Evolutionary conservation across 768 basidiomycete species (phyloP).

Genomic region (Pisolithus tinctorius): DNA sequence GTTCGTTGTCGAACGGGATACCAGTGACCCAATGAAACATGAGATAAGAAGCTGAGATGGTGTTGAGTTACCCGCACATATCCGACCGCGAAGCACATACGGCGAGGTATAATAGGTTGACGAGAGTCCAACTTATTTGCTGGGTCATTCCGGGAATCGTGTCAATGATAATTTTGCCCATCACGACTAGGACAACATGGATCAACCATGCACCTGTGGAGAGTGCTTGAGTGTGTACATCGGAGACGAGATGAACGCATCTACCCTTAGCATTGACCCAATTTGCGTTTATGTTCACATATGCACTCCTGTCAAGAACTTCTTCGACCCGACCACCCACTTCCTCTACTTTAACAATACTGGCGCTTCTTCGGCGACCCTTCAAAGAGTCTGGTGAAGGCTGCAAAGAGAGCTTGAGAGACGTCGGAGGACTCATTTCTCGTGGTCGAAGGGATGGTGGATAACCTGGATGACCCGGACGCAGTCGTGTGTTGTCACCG

Average conservation of each 20-base stretch:
- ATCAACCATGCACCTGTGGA: conserved; percentile 91
- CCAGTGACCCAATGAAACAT: conserved; percentile 99
- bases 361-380: conserved; percentile 55
- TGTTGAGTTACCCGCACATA: not conserved
- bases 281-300: conserved; percentile 80
- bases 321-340: conserved; percentile 72
- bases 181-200: conserved; percentile 86
- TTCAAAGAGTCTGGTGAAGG: conserved; percentile 28
- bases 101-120: conserved; percentile 84
- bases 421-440: conserved; percentile 45
- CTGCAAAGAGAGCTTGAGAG: conserved; percentile 40
- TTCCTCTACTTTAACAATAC: conserved; percentile 81
- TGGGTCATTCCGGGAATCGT: conserved; percentile 91
- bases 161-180: conserved; percentile 90
- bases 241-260: conserved; percentile 1
- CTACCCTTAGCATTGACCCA: conserved; percentile 93
- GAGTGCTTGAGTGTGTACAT: not conserved
- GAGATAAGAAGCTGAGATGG: conserved; percentile 74
- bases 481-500: too few relatives aligned
- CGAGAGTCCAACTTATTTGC: conserved; percentile 91
- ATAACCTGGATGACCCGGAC: not conserved
- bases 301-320: conserved; percentile 70
- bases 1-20: conserved; percentile 85
- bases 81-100: conserved; percentile 39
- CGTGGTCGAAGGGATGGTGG: not conserved